A percentile compares a stretch with the other conserved stretches of the same genome.
phyloP scores from a whole-genome alignment of 345 rosid genomes.

The Punica granatum region DNA sequence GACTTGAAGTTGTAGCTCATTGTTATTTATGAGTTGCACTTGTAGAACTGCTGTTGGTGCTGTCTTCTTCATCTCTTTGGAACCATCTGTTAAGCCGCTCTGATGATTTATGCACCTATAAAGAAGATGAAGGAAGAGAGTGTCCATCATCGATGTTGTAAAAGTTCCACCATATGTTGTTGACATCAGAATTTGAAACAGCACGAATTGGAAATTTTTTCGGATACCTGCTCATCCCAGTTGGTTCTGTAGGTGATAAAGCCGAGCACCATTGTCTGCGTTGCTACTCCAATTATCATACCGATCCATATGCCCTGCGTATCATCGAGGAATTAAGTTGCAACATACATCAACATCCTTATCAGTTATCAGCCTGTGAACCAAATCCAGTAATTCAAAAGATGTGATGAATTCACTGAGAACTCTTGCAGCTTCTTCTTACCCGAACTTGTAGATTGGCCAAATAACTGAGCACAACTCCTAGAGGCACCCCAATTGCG shows the following conservation, averaged over 20 bases:
- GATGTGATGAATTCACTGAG: constrained; percentile 1
- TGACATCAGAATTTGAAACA: neutral
- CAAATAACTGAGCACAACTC: constrained; percentile 19
- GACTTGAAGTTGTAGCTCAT: neutral
- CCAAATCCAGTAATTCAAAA: neutral
- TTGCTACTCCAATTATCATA: constrained; percentile 27
- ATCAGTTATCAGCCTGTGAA: neutral
- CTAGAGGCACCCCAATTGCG: constrained; percentile 20
- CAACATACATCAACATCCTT: neutral
- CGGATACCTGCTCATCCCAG: constrained; percentile 34
- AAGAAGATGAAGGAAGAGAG: too few species aligned
- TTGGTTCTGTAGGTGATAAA: constrained; percentile 32
- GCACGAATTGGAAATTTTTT: neutral
- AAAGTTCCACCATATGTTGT: neutral
- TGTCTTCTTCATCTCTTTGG: neutral
- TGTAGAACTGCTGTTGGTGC: neutral
- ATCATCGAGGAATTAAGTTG: neutral
- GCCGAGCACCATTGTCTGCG: constrained; percentile 29
- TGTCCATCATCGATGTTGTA: too few species aligned
- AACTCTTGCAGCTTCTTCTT: neutral
- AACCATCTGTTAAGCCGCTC: constrained; percentile 17
- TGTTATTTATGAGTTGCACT: neutral
- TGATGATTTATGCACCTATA: constrained; percentile 19
- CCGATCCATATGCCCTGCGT: constrained; percentile 42
- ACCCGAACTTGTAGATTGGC: constrained; percentile 8